Evolutionary conservation across 371 early-diverging fungal species (phyloP), one percentile per base, ranked within the genome.

Genomic region (Mortierella sp.): DNA sequence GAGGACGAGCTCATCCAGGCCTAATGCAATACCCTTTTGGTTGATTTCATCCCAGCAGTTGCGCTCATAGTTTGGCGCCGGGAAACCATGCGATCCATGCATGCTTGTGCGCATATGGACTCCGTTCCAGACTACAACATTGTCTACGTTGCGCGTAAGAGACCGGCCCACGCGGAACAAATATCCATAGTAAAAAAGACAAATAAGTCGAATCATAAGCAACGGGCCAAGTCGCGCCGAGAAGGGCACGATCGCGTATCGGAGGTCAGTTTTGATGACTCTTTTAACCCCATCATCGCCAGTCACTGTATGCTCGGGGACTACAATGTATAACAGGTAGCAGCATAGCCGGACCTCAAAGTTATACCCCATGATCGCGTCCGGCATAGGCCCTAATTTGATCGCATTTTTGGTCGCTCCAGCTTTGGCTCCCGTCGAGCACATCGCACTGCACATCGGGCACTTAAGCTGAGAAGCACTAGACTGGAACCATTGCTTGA

Each of bases 81-180:
- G 78, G 50, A 61, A 76, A 7, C 78, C 78, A 47, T 49, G 64
- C 9, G 43, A 52, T 1, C 66, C 66, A 17, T 31, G 56, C 60
- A 76, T 61, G 17, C 37, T 19, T 0, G 78, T 76, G 19, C 78
- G 51, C 23, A 69, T 27, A 50, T 76, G 78, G 15, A 76, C 61
- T 0, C 78, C 78, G 26, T 76, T 76, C 78, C 78, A 76, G 2
- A 61, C 47, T 11, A 76, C 66, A 2, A 76, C 78, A 30, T 76
- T 70, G 34, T 61, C 32, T 7, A 50, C 14, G 0, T 53, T 54
- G 2, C 78, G 61, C 0, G 70, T 70, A 11, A 76, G 31, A 0
- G 78, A 76, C 2, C 50, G 60, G 6, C 78, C 78, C 0, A 57
- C 48, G 15, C 55, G 56, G 70, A 76, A 70, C 48, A 76, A n/a